Percentiles rank a stretch among this genome's conserved stretches.
Evolutionary conservation across 139 green algal genomes (phyloP).

Genomic region (Desmodesmus armatus): DNA sequence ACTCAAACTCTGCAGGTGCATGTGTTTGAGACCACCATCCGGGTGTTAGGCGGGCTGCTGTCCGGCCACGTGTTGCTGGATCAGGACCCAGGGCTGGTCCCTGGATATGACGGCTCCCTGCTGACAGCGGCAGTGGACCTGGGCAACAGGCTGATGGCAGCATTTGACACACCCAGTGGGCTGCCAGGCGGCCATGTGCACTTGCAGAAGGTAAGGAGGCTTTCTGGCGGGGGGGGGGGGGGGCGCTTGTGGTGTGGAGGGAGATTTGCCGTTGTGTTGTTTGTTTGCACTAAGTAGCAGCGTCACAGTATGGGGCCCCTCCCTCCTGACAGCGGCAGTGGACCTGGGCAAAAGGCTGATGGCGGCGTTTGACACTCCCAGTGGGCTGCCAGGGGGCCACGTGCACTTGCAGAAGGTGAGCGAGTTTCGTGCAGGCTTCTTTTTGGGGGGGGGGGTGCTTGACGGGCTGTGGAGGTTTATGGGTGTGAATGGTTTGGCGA

Average conservation of each 20-base stretch:
- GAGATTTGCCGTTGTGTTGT: too few species aligned
- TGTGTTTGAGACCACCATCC: constrained; percentile 96
- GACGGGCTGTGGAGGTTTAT: background rate
- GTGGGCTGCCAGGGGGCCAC: constrained; percentile 72
- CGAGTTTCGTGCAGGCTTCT: too few species aligned
- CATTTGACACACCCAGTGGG: constrained; percentile 84
- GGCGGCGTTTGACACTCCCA: constrained; percentile 87
- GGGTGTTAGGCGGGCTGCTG: constrained; percentile 92
- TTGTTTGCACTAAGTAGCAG: too few species aligned
- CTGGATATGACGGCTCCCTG: constrained; percentile 68
- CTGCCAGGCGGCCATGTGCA: constrained; percentile 81
- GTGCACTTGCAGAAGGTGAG: constrained; percentile 76
- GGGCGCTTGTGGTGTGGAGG: too few species aligned
- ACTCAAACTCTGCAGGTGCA: constrained; percentile 64
- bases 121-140: constrained; percentile 75
- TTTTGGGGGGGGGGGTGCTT: background rate
- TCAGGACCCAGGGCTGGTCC: constrained; percentile 3
- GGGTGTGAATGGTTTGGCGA: too few species aligned
- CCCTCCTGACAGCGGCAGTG: constrained; percentile 57
- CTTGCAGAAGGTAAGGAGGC: constrained; percentile 69
- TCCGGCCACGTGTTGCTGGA: constrained; percentile 71
- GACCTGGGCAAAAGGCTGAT: constrained; percentile 82
- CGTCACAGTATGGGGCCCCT: too few species aligned
- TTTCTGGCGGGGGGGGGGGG: too few species aligned
- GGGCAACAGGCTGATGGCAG: constrained; percentile 79